These are phyloP conservation scores for Pleoardoris graminearum DNA, from an alignment of 2,329 filamentous ascomycete genomes.

Conservation along the genomic window DNA sequence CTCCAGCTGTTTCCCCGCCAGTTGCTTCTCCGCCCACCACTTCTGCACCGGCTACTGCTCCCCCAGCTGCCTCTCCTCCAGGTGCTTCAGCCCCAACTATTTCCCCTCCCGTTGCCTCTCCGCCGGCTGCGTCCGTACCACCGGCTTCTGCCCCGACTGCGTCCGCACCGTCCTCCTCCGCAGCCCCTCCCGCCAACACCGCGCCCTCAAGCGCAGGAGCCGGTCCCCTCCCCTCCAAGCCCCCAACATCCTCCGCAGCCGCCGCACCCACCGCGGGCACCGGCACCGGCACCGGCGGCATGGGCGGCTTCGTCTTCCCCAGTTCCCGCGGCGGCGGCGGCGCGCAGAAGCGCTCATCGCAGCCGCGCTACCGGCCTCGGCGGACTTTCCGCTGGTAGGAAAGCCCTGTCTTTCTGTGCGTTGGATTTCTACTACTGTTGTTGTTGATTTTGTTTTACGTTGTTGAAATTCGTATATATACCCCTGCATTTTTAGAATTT, in stretches of 20 bases:
- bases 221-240: not conserved
- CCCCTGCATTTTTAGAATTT: not conserved
- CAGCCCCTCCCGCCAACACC: not conserved
- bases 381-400: constrained; percentile 6
- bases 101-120: not conserved
- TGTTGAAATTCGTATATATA: not conserved
- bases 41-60: too few relatives aligned
- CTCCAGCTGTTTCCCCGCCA: not conserved
- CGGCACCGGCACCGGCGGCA: not conserved
- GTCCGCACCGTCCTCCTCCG: not conserved
- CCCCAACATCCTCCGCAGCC: not conserved
- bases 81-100: not conserved
- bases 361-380: not conserved
- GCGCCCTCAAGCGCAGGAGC: not conserved
- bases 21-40: too few relatives aligned
- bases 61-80: not conserved
- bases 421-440: not conserved
- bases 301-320: not conserved
- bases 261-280: not conserved
- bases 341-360: not conserved
- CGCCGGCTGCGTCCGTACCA: not conserved
- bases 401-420: not conserved
- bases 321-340: not conserved
- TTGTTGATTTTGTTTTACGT: not conserved
- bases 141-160: not conserved